These are phyloP conservation scores for Asparagopsis taxiformis DNA, from an alignment of 31 red algal species.

Conservation along the genomic window DNA sequence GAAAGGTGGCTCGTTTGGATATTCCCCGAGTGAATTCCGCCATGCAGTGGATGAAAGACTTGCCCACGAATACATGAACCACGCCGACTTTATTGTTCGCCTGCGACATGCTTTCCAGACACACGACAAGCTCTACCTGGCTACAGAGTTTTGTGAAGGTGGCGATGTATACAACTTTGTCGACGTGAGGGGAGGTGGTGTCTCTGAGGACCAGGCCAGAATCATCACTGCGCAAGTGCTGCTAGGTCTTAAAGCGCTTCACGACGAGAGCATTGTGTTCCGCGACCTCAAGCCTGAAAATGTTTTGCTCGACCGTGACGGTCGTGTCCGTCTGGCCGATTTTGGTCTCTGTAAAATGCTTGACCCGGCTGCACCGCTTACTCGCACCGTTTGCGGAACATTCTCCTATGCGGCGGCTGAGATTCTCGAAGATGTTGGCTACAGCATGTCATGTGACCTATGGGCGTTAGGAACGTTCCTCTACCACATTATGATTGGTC, in stretches of 20 bases:
- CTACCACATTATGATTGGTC: slow-evolving; percentile 93
- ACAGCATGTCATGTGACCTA: slow-evolving; percentile 78
- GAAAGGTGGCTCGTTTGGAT: slow-evolving; percentile 57
- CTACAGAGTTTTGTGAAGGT: slow-evolving; percentile 95
- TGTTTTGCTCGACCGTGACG: slow-evolving; percentile 73
- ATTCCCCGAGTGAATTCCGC: slow-evolving; percentile 58
- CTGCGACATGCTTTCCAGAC: slow-evolving; percentile 93
- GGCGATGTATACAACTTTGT: slow-evolving; percentile 89
- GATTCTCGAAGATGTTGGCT: slow-evolving; percentile 74
- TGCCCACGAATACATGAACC: slow-evolving; percentile 58
- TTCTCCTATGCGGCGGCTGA: slow-evolving; percentile 80
- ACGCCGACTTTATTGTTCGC: slow-evolving; percentile 69
- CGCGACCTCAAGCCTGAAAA: slow-evolving; percentile 95
- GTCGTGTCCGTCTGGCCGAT: slow-evolving; percentile 79
- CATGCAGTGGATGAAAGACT: slow-evolving; percentile 88
- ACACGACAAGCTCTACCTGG: slow-evolving; percentile 71
- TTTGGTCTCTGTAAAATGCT: slow-evolving; percentile 82
- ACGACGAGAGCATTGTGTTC: slow-evolving; percentile 76
- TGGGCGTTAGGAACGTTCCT: slow-evolving; percentile 89
- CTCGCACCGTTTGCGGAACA: slow-evolving; percentile 82
- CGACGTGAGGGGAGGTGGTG: slow-evolving; percentile 50
- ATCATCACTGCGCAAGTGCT: slow-evolving; percentile 87
- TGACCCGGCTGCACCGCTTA: slow-evolving; percentile 20
- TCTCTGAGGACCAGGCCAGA: slow-evolving; percentile 69
- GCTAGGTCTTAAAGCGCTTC: slow-evolving; percentile 77